Percentiles rank a stretch among this genome's conserved stretches.
Conservation (phyloP, 1,139 yeast genomes). For the Saccharomyces hybrid region DNA sequence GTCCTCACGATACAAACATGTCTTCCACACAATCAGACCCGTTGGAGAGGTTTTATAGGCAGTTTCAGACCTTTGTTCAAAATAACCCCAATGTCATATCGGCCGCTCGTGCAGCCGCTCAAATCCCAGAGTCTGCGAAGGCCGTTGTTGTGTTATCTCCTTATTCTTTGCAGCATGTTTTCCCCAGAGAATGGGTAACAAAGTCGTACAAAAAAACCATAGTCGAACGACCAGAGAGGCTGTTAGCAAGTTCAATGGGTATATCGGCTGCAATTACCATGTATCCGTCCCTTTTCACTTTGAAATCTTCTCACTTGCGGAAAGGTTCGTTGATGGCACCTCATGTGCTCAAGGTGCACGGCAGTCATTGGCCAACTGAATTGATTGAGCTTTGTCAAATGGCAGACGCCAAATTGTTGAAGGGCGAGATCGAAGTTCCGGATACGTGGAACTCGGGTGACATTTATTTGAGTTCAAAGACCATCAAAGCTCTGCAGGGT, state of each 20-base stretch:
- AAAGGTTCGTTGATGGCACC: conserved; percentile 30
- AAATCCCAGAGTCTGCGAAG: conserved; percentile 38
- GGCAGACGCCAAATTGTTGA: conserved; percentile 48
- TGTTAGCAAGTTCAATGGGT: conserved; percentile 70
- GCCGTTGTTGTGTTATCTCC: conserved; percentile 53
- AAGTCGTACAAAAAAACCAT: conserved; percentile 60
- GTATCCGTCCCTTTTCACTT: conserved; percentile 53
- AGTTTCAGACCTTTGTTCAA: conserved; percentile 42
- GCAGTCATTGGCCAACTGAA: conserved; percentile 60
- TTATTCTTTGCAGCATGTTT: conserved; percentile 56
- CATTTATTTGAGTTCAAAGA: conserved; percentile 60
- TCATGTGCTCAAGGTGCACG: conserved; percentile 68
- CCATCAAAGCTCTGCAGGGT: conserved; percentile 69
- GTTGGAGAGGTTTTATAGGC: conserved; percentile 36
- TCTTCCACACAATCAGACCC: conserved; percentile 17
- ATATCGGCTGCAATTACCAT: conserved; percentile 68
- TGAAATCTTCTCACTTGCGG: conserved; percentile 36
- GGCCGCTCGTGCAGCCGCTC: conserved; percentile 40
- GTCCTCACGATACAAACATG: not conserved
- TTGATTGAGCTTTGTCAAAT: conserved; percentile 53
- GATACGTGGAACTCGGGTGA: conserved; percentile 81
- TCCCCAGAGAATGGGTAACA: conserved; percentile 70
- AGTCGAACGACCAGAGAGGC: conserved; percentile 78
- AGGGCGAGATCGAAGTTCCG: conserved; percentile 64
- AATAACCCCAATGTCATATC: conserved; percentile 49